Evolutionary conservation across 306 rosid species (phyloP).

Genomic region (Luffa acutangula): DNA sequence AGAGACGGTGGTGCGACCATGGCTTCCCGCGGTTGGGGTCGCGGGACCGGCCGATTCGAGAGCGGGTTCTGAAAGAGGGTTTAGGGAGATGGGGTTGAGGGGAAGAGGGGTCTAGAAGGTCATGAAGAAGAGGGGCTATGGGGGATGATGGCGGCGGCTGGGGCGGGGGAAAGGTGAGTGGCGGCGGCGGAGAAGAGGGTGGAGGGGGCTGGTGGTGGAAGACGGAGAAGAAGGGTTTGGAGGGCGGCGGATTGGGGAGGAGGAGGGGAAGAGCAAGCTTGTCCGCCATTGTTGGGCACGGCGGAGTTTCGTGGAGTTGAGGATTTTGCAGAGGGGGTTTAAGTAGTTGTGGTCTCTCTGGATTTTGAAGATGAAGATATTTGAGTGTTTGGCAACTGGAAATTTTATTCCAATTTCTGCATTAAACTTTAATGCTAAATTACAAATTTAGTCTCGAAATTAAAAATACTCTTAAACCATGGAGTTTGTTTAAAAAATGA

Average conservation of each 20-base stretch:
- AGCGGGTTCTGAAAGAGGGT: conserved; percentile 23
- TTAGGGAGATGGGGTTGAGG: conserved; percentile 1
- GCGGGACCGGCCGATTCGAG: conserved; percentile 38
- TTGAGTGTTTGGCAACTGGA: too few relatives aligned
- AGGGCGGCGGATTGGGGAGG: conserved; percentile 42
- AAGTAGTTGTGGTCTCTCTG: not conserved
- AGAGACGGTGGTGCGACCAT: conserved; percentile 52
- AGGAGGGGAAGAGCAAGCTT: conserved; percentile 42
- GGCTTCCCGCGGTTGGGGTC: conserved; percentile 78
- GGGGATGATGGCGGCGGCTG: conserved; percentile 16
- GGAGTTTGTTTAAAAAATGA: too few relatives aligned
- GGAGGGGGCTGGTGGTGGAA: conserved; percentile 19
- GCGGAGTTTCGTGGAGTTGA: not conserved
- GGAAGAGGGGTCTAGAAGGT: conserved; percentile 18
- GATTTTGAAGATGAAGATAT: not conserved
- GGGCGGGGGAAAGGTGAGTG: not conserved
- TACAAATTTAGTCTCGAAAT: too few relatives aligned
- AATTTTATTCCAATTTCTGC: too few relatives aligned
- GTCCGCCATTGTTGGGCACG: conserved; percentile 34
- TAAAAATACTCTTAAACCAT: too few relatives aligned
- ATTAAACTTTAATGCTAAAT: too few relatives aligned
- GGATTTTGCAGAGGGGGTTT: not conserved
- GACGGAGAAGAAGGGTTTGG: conserved; percentile 26
- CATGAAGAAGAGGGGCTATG: conserved; percentile 38
- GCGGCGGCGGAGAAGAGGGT: conserved; percentile 18